Evolutionary conservation across 2,329 filamentous ascomycete genomes (phyloP).

Genomic region (Aspergillus phoenicis): DNA sequence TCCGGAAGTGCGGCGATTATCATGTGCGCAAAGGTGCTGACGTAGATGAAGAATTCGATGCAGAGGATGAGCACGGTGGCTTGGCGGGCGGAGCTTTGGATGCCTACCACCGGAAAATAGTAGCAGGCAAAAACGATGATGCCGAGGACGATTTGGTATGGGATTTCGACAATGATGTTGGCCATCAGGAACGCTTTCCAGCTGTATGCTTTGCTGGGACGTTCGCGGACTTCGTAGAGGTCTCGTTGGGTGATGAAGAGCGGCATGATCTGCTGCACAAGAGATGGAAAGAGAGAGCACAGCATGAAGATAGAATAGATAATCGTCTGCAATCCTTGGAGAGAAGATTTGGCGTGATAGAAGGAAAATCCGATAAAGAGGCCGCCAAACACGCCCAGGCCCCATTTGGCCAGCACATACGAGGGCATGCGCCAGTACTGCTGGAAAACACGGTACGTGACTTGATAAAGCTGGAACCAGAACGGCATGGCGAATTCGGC

Average conservation of each 20-base stretch:
- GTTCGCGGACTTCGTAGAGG: slow-evolving; percentile 60
- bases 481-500: slow-evolving; percentile 79
- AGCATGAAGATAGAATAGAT: slow-evolving; percentile 86
- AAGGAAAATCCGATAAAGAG: slow-evolving; percentile 83
- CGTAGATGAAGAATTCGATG: slow-evolving; percentile 65
- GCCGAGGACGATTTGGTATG: slow-evolving; percentile 48
- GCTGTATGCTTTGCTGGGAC: slow-evolving; percentile 68
- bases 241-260: slow-evolving; percentile 57
- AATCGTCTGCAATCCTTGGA: slow-evolving; percentile 81
- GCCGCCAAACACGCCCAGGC: slow-evolving; percentile 54
- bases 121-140: slow-evolving; percentile 60
- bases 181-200: slow-evolving; percentile 70
- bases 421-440: slow-evolving; percentile 86
- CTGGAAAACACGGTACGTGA: slow-evolving; percentile 73
- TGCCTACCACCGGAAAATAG: slow-evolving; percentile 59
- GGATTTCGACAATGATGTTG: slow-evolving; percentile 70
- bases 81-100: neutral
- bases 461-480: slow-evolving; percentile 63
- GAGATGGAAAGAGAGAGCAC: neutral
- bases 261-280: slow-evolving; percentile 51
- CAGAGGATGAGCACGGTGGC: slow-evolving; percentile 62
- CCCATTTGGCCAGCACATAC: slow-evolving; percentile 80
- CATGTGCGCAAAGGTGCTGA: slow-evolving; percentile 70
- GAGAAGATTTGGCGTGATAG: slow-evolving; percentile 68
- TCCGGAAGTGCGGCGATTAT: slow-evolving; percentile 55